Base-by-base conservation (phyloP, 805 yeast species). In the Metschnikowia amazonensis region DNA sequence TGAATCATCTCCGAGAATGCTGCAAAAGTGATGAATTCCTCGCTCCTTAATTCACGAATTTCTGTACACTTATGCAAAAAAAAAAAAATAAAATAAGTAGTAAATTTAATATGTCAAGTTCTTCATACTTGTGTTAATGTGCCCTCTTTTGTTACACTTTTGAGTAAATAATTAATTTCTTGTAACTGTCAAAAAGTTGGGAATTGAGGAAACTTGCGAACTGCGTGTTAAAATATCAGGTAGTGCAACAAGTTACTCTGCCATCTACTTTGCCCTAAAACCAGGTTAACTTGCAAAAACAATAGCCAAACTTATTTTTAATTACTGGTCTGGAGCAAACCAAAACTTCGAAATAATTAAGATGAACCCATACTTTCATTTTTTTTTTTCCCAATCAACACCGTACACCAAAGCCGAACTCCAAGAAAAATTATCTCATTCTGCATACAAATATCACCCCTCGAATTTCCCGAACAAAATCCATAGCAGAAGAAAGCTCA, bases 381-480 rank as follows among this genome's bases (percentile, higher is more conserved):
- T 6, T 13, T 17, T 32, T 21, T 21, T n/a, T 1, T 33, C 28
- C 13, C 20, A n/a, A n/a, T n/a, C n/a, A n/a, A n/a, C n/a, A n/a
- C 24, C 24, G 6, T 21, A 4, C 11, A 24, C 2, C n/a, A 8
- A 36, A 14, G 10, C 18, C 31, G 13, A 28, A 18, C 9, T 18
- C 41, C 41, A 37, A 28, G 33, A 37, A 37, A 28, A 37, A 18
- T n/a, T 17, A 17, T n/a, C 16, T 6, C n/a, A 14, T n/a, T n/a
- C 41, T 37, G 41, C 41, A 37, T 28, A 21, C 13, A 21, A n/a
- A 3, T 7, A 13, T 3, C 11, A 27, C 41, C 41, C 41, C 41
- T 37, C 41, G 13, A 37, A 29, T 37, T 28, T 28, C 33, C 41
- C 33, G 41, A 37, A 28, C 41, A 37, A 21, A 37, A 2, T 11